Evolutionary conservation across 2,329 filamentous ascomycete species (phyloP), one percentile per base, ranked within the genome.

Genomic region (Arthrinium puccinioides): DNA sequence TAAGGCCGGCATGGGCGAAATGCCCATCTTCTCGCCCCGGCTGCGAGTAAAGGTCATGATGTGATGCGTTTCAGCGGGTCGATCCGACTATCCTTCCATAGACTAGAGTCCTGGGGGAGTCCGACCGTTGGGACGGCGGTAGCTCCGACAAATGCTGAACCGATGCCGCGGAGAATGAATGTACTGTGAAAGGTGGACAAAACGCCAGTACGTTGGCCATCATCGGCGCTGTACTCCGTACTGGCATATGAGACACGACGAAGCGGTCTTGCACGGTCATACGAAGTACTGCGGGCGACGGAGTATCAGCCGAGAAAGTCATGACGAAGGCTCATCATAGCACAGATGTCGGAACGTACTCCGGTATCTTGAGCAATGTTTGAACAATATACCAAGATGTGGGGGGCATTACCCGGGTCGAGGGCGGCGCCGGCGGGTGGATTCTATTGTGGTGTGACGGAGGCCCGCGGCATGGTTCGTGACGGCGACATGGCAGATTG

Each of bases 11-110:
- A 49, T 85, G 81, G 2, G 63, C 79, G 10, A 85, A 37, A 89
- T 78, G 21, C 71, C 82, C 36, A 87, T 77, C 30, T 79, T 72
- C 52, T 83, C 79, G 50, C 64, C 69, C 39, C 73, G 69, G 19
- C 58, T 55, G 48, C 73, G 70, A 1, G 67, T 60, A 40, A 68
- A 69, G 21, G 63, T 84, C 24, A 81, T 76, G 31, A 89, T 73
- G 40, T 76, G 31, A 89, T 73, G 40, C 75, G 73, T 53, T 72
- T 74, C 41, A 94, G 63, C 0, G 81, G 79, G 44, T 73, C 80
- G 42, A 89, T 82, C 59, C 95, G 89, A 25, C 73, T 78, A 58
- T 95, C 89, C 44, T 83, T 72, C 89, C 88, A 96, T 7, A 96
- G 63, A 1, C 89, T 87, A 11, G 67, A 63, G 56, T 90, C 85